Base-by-base conservation (phyloP, 768 basidiomycete genomes). In the Hericium coralloides region DNA sequence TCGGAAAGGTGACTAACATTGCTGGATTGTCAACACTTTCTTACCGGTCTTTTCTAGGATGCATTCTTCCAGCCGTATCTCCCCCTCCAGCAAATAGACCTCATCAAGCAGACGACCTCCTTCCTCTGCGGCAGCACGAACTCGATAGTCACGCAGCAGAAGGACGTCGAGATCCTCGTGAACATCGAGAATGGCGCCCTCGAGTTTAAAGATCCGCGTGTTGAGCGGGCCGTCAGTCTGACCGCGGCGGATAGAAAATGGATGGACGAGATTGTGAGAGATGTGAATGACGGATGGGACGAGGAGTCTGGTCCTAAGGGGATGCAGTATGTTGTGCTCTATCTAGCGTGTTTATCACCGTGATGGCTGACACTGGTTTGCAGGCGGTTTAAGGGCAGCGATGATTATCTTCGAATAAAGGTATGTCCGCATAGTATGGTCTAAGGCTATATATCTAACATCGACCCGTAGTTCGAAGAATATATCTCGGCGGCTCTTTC, bases 31-130 rank as follows among this genome's bases (percentile, higher is more conserved):
- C 41, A 37, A 6, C 22, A 20, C 10, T 38, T 7, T 49, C 31
- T 18, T 2, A 18, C 36, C 12, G 26, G 37, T 57, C 49, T 49
- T 31, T 9, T 2, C 48, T 62, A 92, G 86, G 90, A 93, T 63
- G 81, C 93, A 4, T 95, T 98, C 74, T 99, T 99, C 73, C 97
- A 99, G 68, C 97, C 97, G 2, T 99, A 98, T 68, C 74, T 98
- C 12, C 95, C 97, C 0, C 70, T 99, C 2, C 97, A 99, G 69
- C 95, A 99, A 71, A 75, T 97, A 6, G 95, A 98, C 59, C 83
- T 92, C 71, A 71, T 97, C 31, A 84, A 80, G 64, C 82, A 85
- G 31, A 87, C 89, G 7, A 75, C 79, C 38, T 86, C 87, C 61
- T 99, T 90, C 87, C 77, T 99, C 20, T 92, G 90, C 64, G 91